Evolutionary conservation across 2,329 filamentous ascomycete species (phyloP).

Genomic region (Cercospora sp.): DNA sequence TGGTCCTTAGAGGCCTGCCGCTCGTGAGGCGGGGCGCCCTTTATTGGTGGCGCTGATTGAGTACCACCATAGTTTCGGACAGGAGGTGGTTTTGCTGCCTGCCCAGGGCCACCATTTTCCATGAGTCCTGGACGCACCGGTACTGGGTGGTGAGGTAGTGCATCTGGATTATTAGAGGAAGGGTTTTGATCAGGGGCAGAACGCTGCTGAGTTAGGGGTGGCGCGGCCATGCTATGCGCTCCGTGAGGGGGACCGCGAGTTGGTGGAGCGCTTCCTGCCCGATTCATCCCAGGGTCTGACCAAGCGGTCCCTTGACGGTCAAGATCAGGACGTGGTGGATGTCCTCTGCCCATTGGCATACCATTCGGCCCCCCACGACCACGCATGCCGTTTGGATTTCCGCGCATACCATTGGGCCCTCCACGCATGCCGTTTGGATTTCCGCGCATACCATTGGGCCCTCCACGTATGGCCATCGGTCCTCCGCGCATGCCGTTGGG

Average conservation of each 20-base stretch:
- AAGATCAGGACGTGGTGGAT: constrained; percentile 25
- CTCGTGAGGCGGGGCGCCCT: constrained; percentile 33
- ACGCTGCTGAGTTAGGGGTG: constrained; percentile 34
- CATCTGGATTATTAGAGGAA: constrained; percentile 51
- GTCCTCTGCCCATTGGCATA: constrained; percentile 11
- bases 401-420: constrained; percentile 6
- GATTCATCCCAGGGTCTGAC: constrained; percentile 32
- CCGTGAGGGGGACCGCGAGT: constrained; percentile 13
- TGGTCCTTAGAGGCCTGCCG: constrained; percentile 28
- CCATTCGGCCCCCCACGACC: constrained; percentile 13
- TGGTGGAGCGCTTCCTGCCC: constrained; percentile 30
- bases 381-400: constrained; percentile 4
- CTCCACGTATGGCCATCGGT: constrained; percentile 8
- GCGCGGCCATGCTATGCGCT: constrained; percentile 22
- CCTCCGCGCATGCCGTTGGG: constrained; percentile 6
- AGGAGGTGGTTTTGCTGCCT: constrained; percentile 51
- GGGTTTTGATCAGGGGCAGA: constrained; percentile 24
- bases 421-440: constrained; percentile 7
- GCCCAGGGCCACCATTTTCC: constrained; percentile 27
- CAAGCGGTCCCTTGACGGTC: constrained; percentile 27
- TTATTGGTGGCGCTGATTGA: constrained; percentile 31
- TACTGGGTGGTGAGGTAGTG: constrained; percentile 56
- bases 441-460: constrained; percentile 7
- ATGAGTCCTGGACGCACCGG: constrained; percentile 53
- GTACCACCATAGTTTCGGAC: constrained; percentile 53